A percentile compares a stretch with the other conserved stretches of the same genome.
Conservation (phyloP, 2,329 filamentous ascomycete species). For the Sphaerostilbella broomeana region DNA sequence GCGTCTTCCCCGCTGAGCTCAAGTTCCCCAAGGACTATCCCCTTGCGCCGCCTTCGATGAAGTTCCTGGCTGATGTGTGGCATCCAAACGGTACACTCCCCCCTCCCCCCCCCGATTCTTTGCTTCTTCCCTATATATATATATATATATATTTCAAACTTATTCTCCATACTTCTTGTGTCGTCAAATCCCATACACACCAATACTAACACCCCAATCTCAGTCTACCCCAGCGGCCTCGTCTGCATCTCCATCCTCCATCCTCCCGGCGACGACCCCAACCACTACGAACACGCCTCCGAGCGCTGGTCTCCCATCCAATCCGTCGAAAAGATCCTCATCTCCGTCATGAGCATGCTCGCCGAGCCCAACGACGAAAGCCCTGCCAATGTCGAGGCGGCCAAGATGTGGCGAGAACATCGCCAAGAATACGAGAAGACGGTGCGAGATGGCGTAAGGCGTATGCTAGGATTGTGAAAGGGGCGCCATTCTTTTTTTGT, state of each 20-base stretch:
- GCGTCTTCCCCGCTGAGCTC: slow-evolving; percentile 89
- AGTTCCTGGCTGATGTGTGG: slow-evolving; percentile 88
- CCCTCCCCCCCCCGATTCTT: neutral
- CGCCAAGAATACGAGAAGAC: slow-evolving; percentile 77
- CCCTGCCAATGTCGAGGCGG: slow-evolving; percentile 91
- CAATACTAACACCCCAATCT: no score
- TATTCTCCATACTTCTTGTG: no score
- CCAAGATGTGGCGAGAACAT: slow-evolving; percentile 89
- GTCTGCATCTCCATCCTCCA: slow-evolving; percentile 99
- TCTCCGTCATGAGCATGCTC: slow-evolving; percentile 97
- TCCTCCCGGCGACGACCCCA: slow-evolving; percentile 91
- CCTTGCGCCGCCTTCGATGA: slow-evolving; percentile 93
- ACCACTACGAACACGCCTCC: slow-evolving; percentile 94
- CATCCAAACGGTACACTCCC: slow-evolving; percentile 76
- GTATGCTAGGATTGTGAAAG: slow-evolving; percentile 64
- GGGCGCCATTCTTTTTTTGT: no score
- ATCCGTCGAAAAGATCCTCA: slow-evolving; percentile 94
- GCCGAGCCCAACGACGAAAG: slow-evolving; percentile 96
- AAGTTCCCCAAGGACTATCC: slow-evolving; percentile 96
- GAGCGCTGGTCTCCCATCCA: slow-evolving; percentile 97
- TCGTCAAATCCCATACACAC: no score
- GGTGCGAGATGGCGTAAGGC: slow-evolving; percentile 75
- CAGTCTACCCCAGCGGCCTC: slow-evolving; percentile 84
- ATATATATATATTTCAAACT: no score
- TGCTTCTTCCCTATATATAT: no score